These are phyloP conservation scores for Arbutus unedo DNA, from an alignment of 148 eudicot genomes.

Conservation along the genomic window DNA sequence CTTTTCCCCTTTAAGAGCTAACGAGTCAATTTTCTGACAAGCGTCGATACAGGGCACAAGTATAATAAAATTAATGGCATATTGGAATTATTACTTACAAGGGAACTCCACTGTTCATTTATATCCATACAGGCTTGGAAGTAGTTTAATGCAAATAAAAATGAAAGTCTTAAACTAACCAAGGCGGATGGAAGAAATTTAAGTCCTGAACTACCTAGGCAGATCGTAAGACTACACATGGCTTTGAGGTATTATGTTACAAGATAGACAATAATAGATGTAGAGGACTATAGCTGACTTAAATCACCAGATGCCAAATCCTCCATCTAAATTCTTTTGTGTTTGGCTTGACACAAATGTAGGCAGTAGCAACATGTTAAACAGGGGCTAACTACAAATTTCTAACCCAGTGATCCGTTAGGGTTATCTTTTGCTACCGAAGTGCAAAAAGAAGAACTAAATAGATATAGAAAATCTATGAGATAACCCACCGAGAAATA, in stretches of 20 bases:
- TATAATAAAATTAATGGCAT: background rate
- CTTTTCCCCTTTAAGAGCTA: too few relatives aligned
- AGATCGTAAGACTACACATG: background rate
- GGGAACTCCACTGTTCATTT: background rate
- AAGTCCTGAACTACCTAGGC: background rate
- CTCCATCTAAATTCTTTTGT: background rate
- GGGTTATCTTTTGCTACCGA: background rate
- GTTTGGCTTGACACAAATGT: background rate
- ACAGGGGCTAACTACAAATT: background rate
- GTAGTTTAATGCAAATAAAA: background rate
- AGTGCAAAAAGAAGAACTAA: background rate
- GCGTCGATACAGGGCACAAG: background rate
- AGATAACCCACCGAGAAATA: conserved; percentile 60
- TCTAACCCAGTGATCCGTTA: background rate
- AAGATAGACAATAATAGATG: background rate
- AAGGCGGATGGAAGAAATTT: background rate
- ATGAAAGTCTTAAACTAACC: background rate
- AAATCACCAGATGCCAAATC: background rate
- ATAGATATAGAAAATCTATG: background rate
- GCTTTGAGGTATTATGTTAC: background rate
- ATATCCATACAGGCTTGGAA: background rate
- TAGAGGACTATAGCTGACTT: background rate
- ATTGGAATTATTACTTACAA: too few relatives aligned
- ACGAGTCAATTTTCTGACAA: background rate
- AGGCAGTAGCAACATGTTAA: background rate